These are phyloP conservation scores for Metschnikowia gruessii DNA, from an alignment of 805 yeast genomes.

Conservation along the genomic window DNA sequence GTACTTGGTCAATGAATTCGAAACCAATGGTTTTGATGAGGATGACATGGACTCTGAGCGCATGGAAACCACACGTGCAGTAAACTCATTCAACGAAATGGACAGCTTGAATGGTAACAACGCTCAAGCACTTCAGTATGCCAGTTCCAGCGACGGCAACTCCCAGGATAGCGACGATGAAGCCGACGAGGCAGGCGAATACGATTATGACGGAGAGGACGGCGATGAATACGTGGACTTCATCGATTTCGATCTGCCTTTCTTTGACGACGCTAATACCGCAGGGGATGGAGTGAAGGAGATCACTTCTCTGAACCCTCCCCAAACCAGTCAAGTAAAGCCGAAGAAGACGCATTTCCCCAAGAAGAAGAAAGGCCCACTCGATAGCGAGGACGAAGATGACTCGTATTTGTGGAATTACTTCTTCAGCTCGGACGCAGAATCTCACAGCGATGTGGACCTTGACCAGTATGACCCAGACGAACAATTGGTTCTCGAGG, in stretches of 20 bases:
- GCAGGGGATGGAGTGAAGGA: constrained; percentile 8
- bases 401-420: constrained; percentile 75
- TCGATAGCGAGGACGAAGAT: constrained; percentile 51
- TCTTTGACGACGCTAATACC: constrained; percentile 20
- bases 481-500: constrained; percentile 22
- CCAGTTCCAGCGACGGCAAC: constrained; percentile 32
- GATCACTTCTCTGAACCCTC: constrained; percentile 6
- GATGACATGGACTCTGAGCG: constrained; percentile 37
- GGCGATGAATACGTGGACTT: constrained; percentile 44
- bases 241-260: constrained; percentile 35
- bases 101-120: constrained; percentile 22
- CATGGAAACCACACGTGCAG: constrained; percentile 16
- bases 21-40: constrained; percentile 45
- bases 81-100: constrained; percentile 17
- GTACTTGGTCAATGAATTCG: constrained; percentile 45
- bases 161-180: constrained; percentile 27
- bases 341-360: constrained; percentile 12
- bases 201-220: constrained; percentile 22
- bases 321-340: constrained; percentile 11
- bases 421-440: constrained; percentile 51
- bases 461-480: constrained; percentile 23
- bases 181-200: constrained; percentile 22
- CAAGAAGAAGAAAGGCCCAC: constrained; percentile 21
- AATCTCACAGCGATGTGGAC: constrained; percentile 27
- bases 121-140: constrained; percentile 41